Base-by-base conservation (phyloP, 1,139 yeast genomes). In the Geotrichum restrictum region DNA sequence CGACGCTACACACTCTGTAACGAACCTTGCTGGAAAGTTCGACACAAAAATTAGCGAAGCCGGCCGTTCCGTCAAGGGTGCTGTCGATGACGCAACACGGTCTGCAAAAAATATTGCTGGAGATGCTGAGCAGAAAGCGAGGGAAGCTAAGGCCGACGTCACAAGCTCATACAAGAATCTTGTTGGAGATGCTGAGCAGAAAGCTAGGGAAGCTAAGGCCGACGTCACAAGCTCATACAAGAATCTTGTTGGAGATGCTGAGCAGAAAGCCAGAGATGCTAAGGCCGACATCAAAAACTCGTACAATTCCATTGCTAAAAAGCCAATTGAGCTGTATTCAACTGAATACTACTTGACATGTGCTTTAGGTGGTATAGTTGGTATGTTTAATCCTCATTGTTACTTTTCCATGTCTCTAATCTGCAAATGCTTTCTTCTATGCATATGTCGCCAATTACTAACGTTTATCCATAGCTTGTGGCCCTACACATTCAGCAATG, bases 261-360 rank as follows among this genome's bases (percentile, higher is more conserved):
- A 32, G 10, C 11, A 7, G 10, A 37, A 44, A 14, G 42, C 38
- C 13, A 14, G 39, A 29, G 31, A 33, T 13, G 36, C 16, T 14
- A 33, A 33, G 16, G 36, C 36, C n/a, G 16, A 33, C n/a, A 13
- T 13, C 36, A 11, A 33, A 14, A 11, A 33, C 11, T 33, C n/a
- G 5, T 11, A 14, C 36, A 33, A 33, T 11, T 11, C n/a, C 5
- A 33, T 14, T 49, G 47, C 60, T 42, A 58, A 65, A 59, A 61
- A 66, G 63, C 62, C 69, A 45, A 80, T 83, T 60, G 71, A 74
- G 59, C 73, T 85, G 51, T 85, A 78, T 71, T 75, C 89, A 2
- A 74, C 77, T 22, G 84, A 87, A 67, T 91, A 85, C 72, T 91
- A 79, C 71, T 78, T 81, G 47, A 83, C 95, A 42, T 89, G 97